A percentile compares a stretch with the other conserved stretches of the same genome.
phyloP scores from a whole-genome alignment of 345 rosid genomes.

The Eutrema yunnanense region DNA sequence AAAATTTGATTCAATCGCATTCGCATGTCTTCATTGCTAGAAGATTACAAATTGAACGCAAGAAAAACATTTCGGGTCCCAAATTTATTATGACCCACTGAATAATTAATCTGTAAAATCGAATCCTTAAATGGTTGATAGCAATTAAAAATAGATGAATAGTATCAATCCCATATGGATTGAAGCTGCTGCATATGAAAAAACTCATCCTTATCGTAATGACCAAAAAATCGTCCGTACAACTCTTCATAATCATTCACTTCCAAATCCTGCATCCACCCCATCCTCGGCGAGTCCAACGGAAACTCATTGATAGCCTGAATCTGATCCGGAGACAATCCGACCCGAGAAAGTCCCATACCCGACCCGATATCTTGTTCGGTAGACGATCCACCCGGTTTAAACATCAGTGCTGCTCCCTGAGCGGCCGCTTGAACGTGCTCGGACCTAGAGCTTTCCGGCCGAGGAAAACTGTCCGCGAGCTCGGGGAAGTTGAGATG shows the following conservation, averaged over 20 bases:
- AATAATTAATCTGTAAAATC: background rate
- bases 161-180: conserved; percentile 12
- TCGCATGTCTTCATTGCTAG: background rate
- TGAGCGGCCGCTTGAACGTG: conserved; percentile 78
- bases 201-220: background rate
- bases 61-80: background rate
- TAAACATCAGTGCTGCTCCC: conserved; percentile 39
- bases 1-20: background rate
- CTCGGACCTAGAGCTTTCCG: conserved; percentile 45
- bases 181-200: conserved; percentile 25
- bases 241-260: conserved; percentile 27
- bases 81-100: background rate
- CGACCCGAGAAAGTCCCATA: conserved; percentile 40
- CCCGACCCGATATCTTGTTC: background rate
- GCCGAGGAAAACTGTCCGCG: conserved; percentile 39
- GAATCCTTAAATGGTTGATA: background rate
- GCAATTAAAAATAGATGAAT: background rate
- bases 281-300: conserved; percentile 69
- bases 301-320: conserved; percentile 79
- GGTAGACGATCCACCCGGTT: conserved; percentile 9
- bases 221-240: conserved; percentile 19
- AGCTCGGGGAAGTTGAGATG: conserved; percentile 71
- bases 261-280: conserved; percentile 35
- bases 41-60: conserved; percentile 3
- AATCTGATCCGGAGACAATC: conserved; percentile 68